Conservation (phyloP, 441 rosid genomes). For the Iberis amara region DNA sequence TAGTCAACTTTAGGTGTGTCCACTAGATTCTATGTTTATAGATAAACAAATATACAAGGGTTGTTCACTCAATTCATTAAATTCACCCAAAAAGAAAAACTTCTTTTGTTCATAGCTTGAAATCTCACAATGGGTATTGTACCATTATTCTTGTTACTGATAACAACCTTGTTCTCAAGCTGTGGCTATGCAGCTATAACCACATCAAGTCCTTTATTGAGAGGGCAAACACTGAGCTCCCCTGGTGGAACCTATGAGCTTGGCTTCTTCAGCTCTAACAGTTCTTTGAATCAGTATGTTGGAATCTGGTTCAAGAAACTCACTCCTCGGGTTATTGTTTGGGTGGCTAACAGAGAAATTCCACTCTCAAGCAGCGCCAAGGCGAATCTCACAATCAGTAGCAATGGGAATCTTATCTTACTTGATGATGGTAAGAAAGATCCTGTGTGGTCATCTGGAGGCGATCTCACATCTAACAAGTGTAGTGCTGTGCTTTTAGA, state of each 20-base stretch:
- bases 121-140: too few relatives aligned
- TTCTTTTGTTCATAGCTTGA: too few relatives aligned
- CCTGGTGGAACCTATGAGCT: slow-evolving; percentile 33
- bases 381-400: slow-evolving; percentile 26
- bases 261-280: slow-evolving; percentile 33
- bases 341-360: slow-evolving; percentile 30
- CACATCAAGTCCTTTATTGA: slow-evolving; percentile 14
- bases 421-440: slow-evolving; percentile 20
- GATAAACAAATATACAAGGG: too few relatives aligned
- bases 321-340: slow-evolving; percentile 28
- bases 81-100: too few relatives aligned
- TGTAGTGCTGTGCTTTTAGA: slow-evolving; percentile 31
- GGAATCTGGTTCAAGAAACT: slow-evolving; percentile 44
- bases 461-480: slow-evolving; percentile 16
- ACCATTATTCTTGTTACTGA: slow-evolving; percentile 19
- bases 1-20: too few relatives aligned
- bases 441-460: slow-evolving; percentile 32
- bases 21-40: too few relatives aligned
- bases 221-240: slow-evolving; percentile 32
- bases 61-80: too few relatives aligned
- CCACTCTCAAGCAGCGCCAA: slow-evolving; percentile 22
- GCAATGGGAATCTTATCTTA: slow-evolving; percentile 31
- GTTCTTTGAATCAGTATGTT: slow-evolving; percentile 28
- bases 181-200: slow-evolving; percentile 25
- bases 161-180: slow-evolving; percentile 20